phyloP scores from a whole-genome alignment of 2,329 filamentous ascomycete species.

The Stagonosporopsis cucurbitacearum region DNA sequence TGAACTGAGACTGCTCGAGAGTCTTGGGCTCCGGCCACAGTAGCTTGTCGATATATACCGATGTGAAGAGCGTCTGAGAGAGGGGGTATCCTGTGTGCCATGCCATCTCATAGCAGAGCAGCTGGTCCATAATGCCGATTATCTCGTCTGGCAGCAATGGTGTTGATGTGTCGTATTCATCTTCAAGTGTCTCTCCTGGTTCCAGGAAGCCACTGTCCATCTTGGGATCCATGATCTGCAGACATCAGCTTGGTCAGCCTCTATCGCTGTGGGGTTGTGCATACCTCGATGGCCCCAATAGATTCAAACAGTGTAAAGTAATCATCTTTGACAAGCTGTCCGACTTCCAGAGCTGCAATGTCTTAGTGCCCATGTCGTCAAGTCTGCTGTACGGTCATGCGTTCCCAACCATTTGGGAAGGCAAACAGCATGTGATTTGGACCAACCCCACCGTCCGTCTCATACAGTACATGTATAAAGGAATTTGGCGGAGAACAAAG shows the following conservation, averaged over 20 bases:
- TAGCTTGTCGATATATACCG: conserved; percentile 84
- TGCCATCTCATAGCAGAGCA: conserved; percentile 92
- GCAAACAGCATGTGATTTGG: conserved; percentile 12
- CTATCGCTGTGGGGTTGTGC: background rate
- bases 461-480: background rate
- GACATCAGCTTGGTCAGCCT: conserved; percentile 4
- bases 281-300: conserved; percentile 79
- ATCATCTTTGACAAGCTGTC: conserved; percentile 91
- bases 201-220: conserved; percentile 94
- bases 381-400: background rate
- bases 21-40: conserved; percentile 71
- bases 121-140: conserved; percentile 90
- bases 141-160: conserved; percentile 78
- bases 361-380: conserved; percentile 21
- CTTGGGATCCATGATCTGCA: conserved; percentile 95
- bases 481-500: background rate
- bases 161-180: conserved; percentile 76
- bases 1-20: conserved; percentile 69
- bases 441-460: conserved; percentile 27
- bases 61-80: conserved; percentile 93
- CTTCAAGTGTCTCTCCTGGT: conserved; percentile 80
- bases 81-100: conserved; percentile 97
- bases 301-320: conserved; percentile 93
- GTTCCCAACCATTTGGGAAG: background rate
- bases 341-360: conserved; percentile 71